Conservation (phyloP, 2,329 filamentous ascomycete genomes). For the Botryosphaeria dothidea region DNA sequence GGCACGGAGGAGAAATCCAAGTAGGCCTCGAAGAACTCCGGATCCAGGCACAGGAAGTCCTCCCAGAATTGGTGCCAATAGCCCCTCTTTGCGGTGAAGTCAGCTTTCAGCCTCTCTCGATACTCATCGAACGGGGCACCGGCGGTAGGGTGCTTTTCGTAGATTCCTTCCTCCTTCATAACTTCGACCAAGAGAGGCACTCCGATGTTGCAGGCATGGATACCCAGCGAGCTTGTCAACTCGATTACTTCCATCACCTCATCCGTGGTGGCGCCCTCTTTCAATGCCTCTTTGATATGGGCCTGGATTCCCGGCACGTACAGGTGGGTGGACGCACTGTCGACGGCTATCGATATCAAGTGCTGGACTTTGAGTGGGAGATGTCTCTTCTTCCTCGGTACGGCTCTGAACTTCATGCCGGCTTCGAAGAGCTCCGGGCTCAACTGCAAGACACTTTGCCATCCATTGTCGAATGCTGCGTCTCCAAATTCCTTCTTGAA, state of each 20-base stretch:
- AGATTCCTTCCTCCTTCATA: slow-evolving; percentile 45
- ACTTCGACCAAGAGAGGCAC: slow-evolving; percentile 50
- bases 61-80: slow-evolving; percentile 52
- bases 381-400: slow-evolving; percentile 34
- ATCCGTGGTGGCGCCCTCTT: slow-evolving; percentile 40
- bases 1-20: slow-evolving; percentile 49
- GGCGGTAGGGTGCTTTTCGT: slow-evolving; percentile 16
- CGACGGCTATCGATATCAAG: slow-evolving; percentile 47
- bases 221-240: slow-evolving; percentile 46
- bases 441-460: slow-evolving; percentile 30
- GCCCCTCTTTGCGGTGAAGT: slow-evolving; percentile 48
- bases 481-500: slow-evolving; percentile 29
- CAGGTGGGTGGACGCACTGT: slow-evolving; percentile 47
- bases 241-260: slow-evolving; percentile 52
- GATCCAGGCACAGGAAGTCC: slow-evolving; percentile 45
- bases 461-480: slow-evolving; percentile 29
- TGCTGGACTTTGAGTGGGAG: slow-evolving; percentile 45
- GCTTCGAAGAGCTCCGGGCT: slow-evolving; percentile 34
- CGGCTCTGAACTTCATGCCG: slow-evolving; percentile 27
- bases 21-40: slow-evolving; percentile 52
- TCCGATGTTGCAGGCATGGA: slow-evolving; percentile 51
- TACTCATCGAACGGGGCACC: slow-evolving; percentile 33
- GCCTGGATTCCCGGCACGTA: slow-evolving; percentile 45
- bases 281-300: slow-evolving; percentile 42
- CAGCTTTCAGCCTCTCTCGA: slow-evolving; percentile 41